These are phyloP conservation scores for Dictyostelium firmibasis DNA, from an alignment of 78 protist species.

Conservation along the genomic window DNA sequence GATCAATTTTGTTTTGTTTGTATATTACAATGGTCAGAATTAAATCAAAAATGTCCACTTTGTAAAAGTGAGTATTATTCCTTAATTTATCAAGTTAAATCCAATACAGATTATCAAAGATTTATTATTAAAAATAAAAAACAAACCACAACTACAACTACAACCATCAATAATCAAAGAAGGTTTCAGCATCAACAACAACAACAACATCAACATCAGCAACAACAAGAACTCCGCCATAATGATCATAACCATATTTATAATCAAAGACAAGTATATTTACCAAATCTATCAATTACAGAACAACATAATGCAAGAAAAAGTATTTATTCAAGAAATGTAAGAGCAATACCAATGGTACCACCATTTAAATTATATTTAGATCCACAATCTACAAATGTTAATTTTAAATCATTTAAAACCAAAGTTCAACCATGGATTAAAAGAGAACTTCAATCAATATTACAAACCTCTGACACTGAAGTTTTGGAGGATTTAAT, in stretches of 20 bases:
- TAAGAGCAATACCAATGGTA: slow-evolving; percentile 61
- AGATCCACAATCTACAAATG: slow-evolving; percentile 19
- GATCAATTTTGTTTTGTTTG: slow-evolving; percentile 69
- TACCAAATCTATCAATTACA: background rate
- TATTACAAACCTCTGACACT: slow-evolving; percentile 33
- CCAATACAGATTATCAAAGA: slow-evolving; percentile 67
- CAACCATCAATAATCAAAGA: background rate
- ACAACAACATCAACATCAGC: background rate
- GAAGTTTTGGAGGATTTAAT: slow-evolving; percentile 32
- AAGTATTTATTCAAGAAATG: slow-evolving; percentile 34
- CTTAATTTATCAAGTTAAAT: slow-evolving; percentile 50
- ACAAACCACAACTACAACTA: background rate
- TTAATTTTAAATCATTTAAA: background rate
- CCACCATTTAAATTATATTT: slow-evolving; percentile 56
- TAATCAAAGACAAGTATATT: background rate
- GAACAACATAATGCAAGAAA: slow-evolving; percentile 32
- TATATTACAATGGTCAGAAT: slow-evolving; percentile 68
- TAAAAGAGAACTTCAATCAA: slow-evolving; percentile 32
- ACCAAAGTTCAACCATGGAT: slow-evolving; percentile 45
- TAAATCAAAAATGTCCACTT: slow-evolving; percentile 44
- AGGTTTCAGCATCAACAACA: background rate
- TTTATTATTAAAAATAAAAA: background rate
- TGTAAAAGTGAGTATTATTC: slow-evolving; percentile 52
- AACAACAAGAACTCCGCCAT: background rate
- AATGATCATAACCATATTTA: background rate